These are phyloP conservation scores for Ogataea haglerorum DNA, from an alignment of 805 yeast species.

Conservation along the genomic window DNA sequence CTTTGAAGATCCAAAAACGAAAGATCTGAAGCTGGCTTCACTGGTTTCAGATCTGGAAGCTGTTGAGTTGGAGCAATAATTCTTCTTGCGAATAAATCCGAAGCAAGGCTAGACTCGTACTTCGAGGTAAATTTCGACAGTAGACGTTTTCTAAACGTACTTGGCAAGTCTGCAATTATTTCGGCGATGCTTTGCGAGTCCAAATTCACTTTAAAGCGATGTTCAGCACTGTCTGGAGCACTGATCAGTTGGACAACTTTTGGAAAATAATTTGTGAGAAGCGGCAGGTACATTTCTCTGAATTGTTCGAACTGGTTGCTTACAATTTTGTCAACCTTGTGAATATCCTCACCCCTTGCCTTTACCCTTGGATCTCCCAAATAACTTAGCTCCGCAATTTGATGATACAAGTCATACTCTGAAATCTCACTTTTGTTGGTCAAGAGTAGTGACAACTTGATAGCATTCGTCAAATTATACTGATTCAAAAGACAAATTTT, in stretches of 20 bases:
- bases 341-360: slow-evolving; percentile 88
- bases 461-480: slow-evolving; percentile 72
- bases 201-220: slow-evolving; percentile 28
- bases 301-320: slow-evolving; percentile 68
- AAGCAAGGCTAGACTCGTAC: slow-evolving; percentile 24
- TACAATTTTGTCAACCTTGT: slow-evolving; percentile 84
- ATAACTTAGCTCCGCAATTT: slow-evolving; percentile 78
- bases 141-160: slow-evolving; percentile 42
- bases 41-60: slow-evolving; percentile 12
- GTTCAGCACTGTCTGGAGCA: slow-evolving; percentile 19
- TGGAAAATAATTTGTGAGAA: slow-evolving; percentile 42
- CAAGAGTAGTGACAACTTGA: slow-evolving; percentile 61
- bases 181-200: slow-evolving; percentile 36
- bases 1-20: slow-evolving; percentile 28
- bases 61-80: slow-evolving; percentile 16
- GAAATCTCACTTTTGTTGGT: slow-evolving; percentile 37
- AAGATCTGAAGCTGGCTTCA: slow-evolving; percentile 15
- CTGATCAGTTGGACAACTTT: slow-evolving; percentile 23
- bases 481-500: slow-evolving; percentile 66
- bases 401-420: slow-evolving; percentile 58
- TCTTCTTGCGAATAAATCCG: slow-evolving; percentile 31
- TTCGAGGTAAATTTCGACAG: slow-evolving; percentile 25
- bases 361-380: slow-evolving; percentile 86
- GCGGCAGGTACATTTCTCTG: slow-evolving; percentile 69
- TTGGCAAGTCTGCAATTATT: slow-evolving; percentile 49